Evolutionary conservation across 2,329 filamentous ascomycete species (phyloP).

Genomic region (Blastomyces percursus): DNA sequence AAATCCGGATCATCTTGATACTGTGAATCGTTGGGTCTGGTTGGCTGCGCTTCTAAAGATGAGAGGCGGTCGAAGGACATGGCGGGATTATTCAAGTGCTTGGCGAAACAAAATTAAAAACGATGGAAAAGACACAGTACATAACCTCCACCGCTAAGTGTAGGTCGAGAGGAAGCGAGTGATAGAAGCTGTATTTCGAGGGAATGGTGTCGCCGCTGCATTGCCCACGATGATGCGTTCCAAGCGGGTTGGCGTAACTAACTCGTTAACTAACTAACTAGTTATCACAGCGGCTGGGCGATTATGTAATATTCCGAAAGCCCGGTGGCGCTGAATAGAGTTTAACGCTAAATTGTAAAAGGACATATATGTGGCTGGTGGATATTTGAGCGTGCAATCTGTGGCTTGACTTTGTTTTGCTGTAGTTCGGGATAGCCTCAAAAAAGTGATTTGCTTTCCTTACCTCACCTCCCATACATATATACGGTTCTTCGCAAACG

Average conservation of each 20-base stretch:
- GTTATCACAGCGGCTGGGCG: no score
- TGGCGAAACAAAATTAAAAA: not conserved
- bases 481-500: not conserved
- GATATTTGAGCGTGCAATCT: conserved; percentile 13
- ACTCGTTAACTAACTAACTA: no score
- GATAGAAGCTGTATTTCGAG: not conserved
- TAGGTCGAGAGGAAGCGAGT: not conserved
- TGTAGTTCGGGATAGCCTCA: conserved; percentile 8
- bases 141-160: not conserved
- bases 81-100: conserved; percentile 1
- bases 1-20: conserved; percentile 94
- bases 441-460: not conserved
- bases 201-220: not conserved
- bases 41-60: conserved; percentile 69
- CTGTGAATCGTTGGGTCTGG: conserved; percentile 57
- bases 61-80: conserved; percentile 93
- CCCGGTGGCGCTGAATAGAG: not conserved
- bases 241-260: no score
- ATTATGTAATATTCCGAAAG: not conserved
- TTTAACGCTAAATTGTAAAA: not conserved
- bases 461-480: not conserved
- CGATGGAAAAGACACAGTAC: not conserved
- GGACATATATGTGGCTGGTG: conserved; percentile 17
- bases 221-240: not conserved
- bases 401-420: conserved; percentile 22